Evolutionary conservation across 192 early-diverging fungal genomes (phyloP).

Genomic region (Phycomyces blakesleeanus): DNA sequence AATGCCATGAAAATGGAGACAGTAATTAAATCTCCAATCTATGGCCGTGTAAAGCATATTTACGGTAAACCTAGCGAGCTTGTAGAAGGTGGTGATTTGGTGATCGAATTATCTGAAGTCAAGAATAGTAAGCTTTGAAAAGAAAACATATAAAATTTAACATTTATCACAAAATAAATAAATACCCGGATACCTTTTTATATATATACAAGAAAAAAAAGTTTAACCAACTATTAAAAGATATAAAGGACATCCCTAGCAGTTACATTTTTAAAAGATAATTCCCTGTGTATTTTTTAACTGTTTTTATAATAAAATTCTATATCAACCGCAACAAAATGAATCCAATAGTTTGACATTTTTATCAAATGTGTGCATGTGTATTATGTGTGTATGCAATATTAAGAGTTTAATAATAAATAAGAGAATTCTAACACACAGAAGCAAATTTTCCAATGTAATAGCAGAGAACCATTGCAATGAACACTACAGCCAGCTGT

Average conservation of each 20-base stretch:
- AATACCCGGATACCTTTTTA: too few relatives aligned
- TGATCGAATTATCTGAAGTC: conserved; percentile 18
- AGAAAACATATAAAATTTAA: neutral
- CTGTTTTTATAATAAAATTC: too few relatives aligned
- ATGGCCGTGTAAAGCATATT: conserved; percentile 14
- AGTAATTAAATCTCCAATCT: conserved; percentile 17
- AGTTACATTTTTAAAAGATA: too few relatives aligned
- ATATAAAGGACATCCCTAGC: too few relatives aligned
- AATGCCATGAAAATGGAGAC: conserved; percentile 42
- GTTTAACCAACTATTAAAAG: too few relatives aligned
- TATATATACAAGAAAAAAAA: too few relatives aligned
- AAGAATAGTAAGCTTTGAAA: conserved; percentile 28
- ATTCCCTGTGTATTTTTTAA: too few relatives aligned
- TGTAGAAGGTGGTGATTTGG: conserved; percentile 32
- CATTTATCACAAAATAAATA: too few relatives aligned
- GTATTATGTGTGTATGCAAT: too few relatives aligned
- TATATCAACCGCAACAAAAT: too few relatives aligned
- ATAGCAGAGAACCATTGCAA: conserved; percentile 38
- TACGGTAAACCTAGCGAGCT: conserved; percentile 29
- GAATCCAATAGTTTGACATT: too few relatives aligned
- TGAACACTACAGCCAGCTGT: conserved; percentile 33
- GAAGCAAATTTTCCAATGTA: conserved; percentile 38
- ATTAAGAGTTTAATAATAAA: conserved; percentile 6
- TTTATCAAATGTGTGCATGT: too few relatives aligned
- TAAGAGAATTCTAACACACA: neutral